Conservation (phyloP, 805 yeast species). For the Torulaspora indica region DNA sequence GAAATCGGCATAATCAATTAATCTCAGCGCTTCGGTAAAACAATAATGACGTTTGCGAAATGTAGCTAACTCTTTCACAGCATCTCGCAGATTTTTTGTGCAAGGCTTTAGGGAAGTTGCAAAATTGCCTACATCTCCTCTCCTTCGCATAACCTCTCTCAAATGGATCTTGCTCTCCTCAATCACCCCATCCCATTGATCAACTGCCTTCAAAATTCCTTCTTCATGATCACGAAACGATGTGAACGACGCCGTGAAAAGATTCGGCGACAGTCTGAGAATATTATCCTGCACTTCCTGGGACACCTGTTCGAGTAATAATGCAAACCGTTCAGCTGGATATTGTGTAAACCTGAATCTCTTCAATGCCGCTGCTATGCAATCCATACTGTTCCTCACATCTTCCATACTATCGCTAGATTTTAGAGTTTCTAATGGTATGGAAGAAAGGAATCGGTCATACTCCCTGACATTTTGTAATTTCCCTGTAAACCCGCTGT, state of each 20-base stretch:
- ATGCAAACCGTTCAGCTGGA: constrained; percentile 60
- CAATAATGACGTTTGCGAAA: constrained; percentile 55
- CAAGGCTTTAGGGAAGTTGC: constrained; percentile 55
- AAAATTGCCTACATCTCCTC: constrained; percentile 60
- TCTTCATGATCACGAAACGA: constrained; percentile 39
- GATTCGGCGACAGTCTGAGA: constrained; percentile 37
- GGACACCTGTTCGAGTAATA: constrained; percentile 61
- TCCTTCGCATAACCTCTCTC: constrained; percentile 68
- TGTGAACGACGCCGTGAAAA: constrained; percentile 40
- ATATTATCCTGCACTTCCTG: constrained; percentile 49
- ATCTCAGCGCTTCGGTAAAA: constrained; percentile 38
- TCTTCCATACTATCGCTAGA: constrained; percentile 44
- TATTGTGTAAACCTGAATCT: constrained; percentile 55
- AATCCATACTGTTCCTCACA: constrained; percentile 43
- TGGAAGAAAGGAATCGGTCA: constrained; percentile 59
- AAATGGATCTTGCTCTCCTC: constrained; percentile 62
- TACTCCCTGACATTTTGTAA: constrained; percentile 48
- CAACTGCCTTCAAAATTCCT: constrained; percentile 1
- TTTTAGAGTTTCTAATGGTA: constrained; percentile 60
- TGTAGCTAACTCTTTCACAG: constrained; percentile 40
- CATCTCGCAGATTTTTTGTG: constrained; percentile 38
- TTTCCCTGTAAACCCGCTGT: constrained; percentile 60
- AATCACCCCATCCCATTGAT: constrained; percentile 53
- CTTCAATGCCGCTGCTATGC: constrained; percentile 58
- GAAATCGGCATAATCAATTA: constrained; percentile 22